Percentiles rank a stretch among this genome's conserved stretches.
Conservation (phyloP, 192 early-diverging fungal genomes). For the Coemansia sp. region DNA sequence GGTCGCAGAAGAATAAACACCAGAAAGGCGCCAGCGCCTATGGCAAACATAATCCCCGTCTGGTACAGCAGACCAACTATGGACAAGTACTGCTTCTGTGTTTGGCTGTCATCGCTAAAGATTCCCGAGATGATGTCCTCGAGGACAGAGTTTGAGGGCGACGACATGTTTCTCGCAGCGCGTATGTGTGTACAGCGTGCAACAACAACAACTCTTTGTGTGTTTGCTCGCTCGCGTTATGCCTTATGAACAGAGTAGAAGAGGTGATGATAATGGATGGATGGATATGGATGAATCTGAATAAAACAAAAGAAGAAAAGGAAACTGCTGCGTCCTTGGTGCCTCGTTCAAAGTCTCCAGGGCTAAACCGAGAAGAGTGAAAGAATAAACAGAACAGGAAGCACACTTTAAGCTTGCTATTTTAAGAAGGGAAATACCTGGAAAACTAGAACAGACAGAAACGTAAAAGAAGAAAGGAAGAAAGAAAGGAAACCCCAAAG, state of each 20-base stretch:
- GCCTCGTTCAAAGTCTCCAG: too few species aligned
- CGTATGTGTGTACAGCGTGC: too few species aligned
- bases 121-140: constrained; percentile 48
- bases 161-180: too few species aligned
- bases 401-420: too few species aligned
- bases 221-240: too few species aligned
- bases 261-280: not conserved
- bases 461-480: too few species aligned
- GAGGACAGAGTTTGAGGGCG: constrained; percentile 26
- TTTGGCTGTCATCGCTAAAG: constrained; percentile 47
- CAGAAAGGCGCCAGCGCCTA: constrained; percentile 57
- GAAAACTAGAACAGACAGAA: too few species aligned
- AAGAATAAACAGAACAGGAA: too few species aligned
- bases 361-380: not conserved
- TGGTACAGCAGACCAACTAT: constrained; percentile 63
- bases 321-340: not conserved
- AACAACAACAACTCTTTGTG: too few species aligned
- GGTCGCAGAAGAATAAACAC: constrained; percentile 62
- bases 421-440: too few species aligned
- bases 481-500: too few species aligned
- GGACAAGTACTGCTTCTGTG: constrained; percentile 43
- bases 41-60: constrained; percentile 61
- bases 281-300: not conserved
- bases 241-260: too few species aligned
- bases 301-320: not conserved